Conservation (phyloP, 108 stramenopile species). For the Cyclostephanos tholiformis region DNA sequence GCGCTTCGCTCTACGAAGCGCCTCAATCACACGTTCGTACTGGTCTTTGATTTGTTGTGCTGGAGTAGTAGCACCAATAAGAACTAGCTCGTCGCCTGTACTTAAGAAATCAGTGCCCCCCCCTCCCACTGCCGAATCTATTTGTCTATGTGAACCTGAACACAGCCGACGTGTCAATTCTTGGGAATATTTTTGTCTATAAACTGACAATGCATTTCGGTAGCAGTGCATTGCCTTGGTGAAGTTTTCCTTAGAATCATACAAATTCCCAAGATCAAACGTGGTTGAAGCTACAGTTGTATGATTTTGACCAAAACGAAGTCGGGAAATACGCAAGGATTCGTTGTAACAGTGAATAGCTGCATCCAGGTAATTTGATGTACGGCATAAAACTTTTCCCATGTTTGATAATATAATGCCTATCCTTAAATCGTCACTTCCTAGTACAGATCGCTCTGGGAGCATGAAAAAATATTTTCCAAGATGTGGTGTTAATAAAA, state of each 20-base stretch:
- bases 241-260: conserved; percentile 33
- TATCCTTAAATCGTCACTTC: conserved; percentile 36
- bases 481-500: conserved; percentile 3
- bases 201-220: conserved; percentile 32
- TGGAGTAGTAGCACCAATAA: conserved; percentile 12
- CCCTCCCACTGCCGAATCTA: conserved; percentile 3
- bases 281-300: conserved; percentile 34
- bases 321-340: conserved; percentile 36
- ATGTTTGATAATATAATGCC: conserved; percentile 31
- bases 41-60: conserved; percentile 22
- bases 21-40: conserved; percentile 29
- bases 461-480: neutral
- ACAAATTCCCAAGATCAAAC: conserved; percentile 35
- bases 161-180: conserved; percentile 29
- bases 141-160: conserved; percentile 9
- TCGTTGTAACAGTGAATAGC: conserved; percentile 41
- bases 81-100: conserved; percentile 31
- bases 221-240: conserved; percentile 41
- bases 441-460: conserved; percentile 37
- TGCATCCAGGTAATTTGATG: conserved; percentile 14
- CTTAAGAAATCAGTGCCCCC: conserved; percentile 24
- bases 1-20: conserved; percentile 33
- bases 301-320: conserved; percentile 38
- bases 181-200: conserved; percentile 30
- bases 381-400: conserved; percentile 33